Conservation (phyloP, 2,329 filamentous ascomycete species). For the Colletotrichum sp. region DNA sequence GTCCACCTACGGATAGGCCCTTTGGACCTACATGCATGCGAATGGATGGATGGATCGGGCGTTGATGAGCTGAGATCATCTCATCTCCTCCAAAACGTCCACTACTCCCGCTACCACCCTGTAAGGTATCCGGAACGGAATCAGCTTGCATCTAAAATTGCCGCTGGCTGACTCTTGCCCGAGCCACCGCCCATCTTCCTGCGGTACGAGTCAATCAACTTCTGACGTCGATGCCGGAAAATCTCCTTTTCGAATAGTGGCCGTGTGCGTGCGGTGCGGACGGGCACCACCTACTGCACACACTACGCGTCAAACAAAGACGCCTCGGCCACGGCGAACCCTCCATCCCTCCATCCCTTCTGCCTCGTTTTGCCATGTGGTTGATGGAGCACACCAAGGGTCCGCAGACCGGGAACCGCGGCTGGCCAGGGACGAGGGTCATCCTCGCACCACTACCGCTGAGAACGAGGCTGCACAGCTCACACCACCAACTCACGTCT, state of each 20-base stretch:
- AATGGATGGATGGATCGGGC: background rate
- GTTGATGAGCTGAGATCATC: conserved; percentile 15
- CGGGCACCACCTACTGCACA: background rate
- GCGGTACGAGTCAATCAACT: conserved; percentile 17
- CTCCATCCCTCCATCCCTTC: conserved; percentile 20
- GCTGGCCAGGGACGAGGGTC: background rate
- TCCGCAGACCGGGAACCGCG: conserved; percentile 1
- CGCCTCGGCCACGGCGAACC: conserved; percentile 15
- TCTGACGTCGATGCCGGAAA: conserved; percentile 16
- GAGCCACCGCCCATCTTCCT: conserved; percentile 1
- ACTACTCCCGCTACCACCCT: background rate
- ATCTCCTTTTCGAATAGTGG: conserved; percentile 5
- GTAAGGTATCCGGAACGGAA: background rate
- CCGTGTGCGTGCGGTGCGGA: background rate
- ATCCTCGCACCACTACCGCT: conserved; percentile 15
- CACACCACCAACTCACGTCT: conserved; percentile 4
- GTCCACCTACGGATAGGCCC: background rate
- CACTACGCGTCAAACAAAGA: conserved; percentile 5
- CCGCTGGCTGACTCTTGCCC: conserved; percentile 13
- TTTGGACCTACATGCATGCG: background rate
- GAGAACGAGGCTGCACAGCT: conserved; percentile 22
- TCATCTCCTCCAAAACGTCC: background rate
- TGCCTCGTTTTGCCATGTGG: conserved; percentile 18
- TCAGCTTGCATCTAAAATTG: conserved; percentile 20
- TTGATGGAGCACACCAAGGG: conserved; percentile 10